phyloP scores from a whole-genome alignment of 2,329 filamentous ascomycete species.

The Hypoxylon sp. region DNA sequence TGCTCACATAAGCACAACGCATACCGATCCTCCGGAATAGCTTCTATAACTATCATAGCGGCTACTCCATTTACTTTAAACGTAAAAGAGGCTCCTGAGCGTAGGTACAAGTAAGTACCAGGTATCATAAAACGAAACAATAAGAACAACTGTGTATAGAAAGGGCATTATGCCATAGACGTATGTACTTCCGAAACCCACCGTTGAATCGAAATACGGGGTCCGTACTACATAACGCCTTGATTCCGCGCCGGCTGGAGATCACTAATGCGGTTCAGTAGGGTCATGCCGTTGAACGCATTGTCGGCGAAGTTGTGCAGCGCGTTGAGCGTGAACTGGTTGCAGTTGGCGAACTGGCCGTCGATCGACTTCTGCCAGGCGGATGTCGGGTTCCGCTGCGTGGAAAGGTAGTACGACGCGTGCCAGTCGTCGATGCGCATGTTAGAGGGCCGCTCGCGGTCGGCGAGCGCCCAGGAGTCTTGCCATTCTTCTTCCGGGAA shows the following conservation, averaged over 20 bases:
- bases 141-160: background rate
- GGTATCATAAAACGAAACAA: background rate
- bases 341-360: constrained; percentile 62
- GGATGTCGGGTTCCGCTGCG: constrained; percentile 59
- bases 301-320: constrained; percentile 63
- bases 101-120: background rate
- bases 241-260: background rate
- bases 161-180: background rate
- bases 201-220: background rate
- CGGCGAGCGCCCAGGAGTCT: constrained; percentile 41
- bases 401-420: constrained; percentile 52
- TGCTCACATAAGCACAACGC: background rate
- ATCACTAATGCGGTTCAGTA: constrained; percentile 20
- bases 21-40: background rate
- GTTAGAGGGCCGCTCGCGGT: constrained; percentile 45
- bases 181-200: background rate
- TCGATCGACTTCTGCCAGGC: constrained; percentile 62
- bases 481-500: constrained; percentile 48
- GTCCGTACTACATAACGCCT: background rate
- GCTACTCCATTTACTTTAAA: background rate
- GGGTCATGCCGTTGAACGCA: constrained; percentile 61
- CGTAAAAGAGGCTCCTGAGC: background rate
- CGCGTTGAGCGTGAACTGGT: constrained; percentile 61
- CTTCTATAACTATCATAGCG: background rate
- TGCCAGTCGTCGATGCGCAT: constrained; percentile 55